Base-by-base conservation (phyloP, 257 asterid genomes). In the Misopates orontium region DNA sequence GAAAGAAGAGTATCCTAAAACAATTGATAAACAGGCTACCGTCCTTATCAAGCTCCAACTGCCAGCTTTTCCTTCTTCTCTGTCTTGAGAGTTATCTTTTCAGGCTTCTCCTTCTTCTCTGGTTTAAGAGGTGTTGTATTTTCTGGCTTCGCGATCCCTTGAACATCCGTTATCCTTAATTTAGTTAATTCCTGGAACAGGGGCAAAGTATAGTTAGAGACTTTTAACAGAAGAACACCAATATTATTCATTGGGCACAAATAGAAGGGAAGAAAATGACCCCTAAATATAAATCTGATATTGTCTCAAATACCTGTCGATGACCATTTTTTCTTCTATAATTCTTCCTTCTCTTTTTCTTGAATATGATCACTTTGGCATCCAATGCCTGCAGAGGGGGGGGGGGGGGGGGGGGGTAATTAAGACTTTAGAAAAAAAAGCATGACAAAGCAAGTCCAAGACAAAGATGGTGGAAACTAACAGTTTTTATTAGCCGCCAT, bases 291-390 rank as follows among this genome's bases (percentile, higher is more conserved):
- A 18, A 16, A 55, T 61, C 57, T 47, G 47, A 16, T 4, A 17
- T 4, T 63, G 8, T 67, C 41, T 50, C 56, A 70, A 55, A 59
- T 79, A 90, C 99, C 97, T 90, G 99, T 20, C 99, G 79, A 79
- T 93, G 99, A 66, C 99, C 99, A 21, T 75, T 84, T 11, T 80
- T 87, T 79, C 96, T 84, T 74, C 99, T 81, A 70, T 93, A 93
- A 80, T 93, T 93, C 89, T 93, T 93, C 56, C 99, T 82, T 79
- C 96, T 90, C 70, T 90, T 93, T 75, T 93, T 93, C 96, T 93
- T 93, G 84, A 93, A 93, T 73, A 93, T 79, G 72, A 93, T 79
- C 74, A 93, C 99, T 72, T 88, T 90, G 24, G 99, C 99, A 72
- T 93, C 96, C 66, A 87, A 80, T 23, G 97, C 97, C 97, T 90